These are phyloP conservation scores for Talaromyces adpressus DNA, from an alignment of 495 filamentous ascomycete species.

Conservation along the genomic window DNA sequence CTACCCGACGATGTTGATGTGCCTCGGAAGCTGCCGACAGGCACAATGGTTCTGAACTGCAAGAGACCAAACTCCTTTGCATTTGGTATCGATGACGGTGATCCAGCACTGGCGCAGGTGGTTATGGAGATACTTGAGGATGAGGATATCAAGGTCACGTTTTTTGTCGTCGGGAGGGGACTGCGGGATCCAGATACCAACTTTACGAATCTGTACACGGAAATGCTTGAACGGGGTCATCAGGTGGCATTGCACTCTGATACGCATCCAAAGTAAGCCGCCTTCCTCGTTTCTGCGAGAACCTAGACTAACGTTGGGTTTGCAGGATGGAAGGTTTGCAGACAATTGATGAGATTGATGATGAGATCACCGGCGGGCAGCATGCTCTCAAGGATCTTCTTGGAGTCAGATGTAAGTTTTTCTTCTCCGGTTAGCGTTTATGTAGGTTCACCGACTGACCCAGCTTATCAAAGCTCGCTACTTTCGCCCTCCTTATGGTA, in stretches of 20 bases:
- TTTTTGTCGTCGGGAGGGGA: slow-evolving; percentile 69
- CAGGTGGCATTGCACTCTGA: slow-evolving; percentile 70
- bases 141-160: slow-evolving; percentile 61
- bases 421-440: neutral
- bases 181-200: slow-evolving; percentile 53
- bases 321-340: slow-evolving; percentile 57
- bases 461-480: slow-evolving; percentile 36
- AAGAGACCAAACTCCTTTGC: slow-evolving; percentile 68
- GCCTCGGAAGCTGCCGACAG: slow-evolving; percentile 56
- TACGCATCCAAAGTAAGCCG: slow-evolving; percentile 57
- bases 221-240: slow-evolving; percentile 60
- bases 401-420: slow-evolving; percentile 28
- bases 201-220: slow-evolving; percentile 55
- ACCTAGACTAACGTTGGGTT: neutral
- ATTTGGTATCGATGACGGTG: slow-evolving; percentile 75
- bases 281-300: neutral
- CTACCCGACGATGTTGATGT: slow-evolving; percentile 45
- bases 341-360: slow-evolving; percentile 54
- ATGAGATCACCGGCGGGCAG: slow-evolving; percentile 60
- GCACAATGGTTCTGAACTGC: slow-evolving; percentile 57
- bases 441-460: neutral
- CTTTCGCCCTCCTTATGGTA: slow-evolving; percentile 74
- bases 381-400: slow-evolving; percentile 47
- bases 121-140: slow-evolving; percentile 60
- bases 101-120: slow-evolving; percentile 51